Base-by-base conservation (phyloP, 257 asterid species). In the Paraleonurus japonicus region DNA sequence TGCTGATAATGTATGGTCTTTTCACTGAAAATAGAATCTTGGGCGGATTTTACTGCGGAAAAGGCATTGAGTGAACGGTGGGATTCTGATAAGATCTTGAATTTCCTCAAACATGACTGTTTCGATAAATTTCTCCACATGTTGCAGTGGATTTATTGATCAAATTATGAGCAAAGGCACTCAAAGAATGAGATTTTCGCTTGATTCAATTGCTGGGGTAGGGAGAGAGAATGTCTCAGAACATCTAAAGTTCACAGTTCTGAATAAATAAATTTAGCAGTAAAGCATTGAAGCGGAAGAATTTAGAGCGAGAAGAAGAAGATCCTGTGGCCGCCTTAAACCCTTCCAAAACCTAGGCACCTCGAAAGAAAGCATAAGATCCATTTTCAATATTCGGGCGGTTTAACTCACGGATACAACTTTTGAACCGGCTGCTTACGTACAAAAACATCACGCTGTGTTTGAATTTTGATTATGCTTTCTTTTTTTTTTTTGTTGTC, bases 111-210 rank as follows among this genome's bases (percentile, higher is more conserved):
- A 70, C 35, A 72, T 26, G 89, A 71, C 59, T 82, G 90, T 32
- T 73, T 93, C 5, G 88, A 81, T 70, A 90, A 69, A 72, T 76
- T 78, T 81, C 95, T 91, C 97, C 99, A 91, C 99, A 94, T 93
- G 45, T 75, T 81, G 83, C 80, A 75, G 77, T 17, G 75, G 65
- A 75, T 32, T 53, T 19, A 61, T 48, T 16, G 78, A 75, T 28
- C 61, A 22, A 22, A 61, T 33, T 61, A 35, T 33, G 67, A 54
- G 32, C 51, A 59, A 63, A 69, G 3, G 41, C 27, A 39, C 35
- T 4, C 45, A 23, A 5, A 17, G 57, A 59, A 30, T 33, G 75
- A 60, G 70, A 67, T 33, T 32, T 24, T 2, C 8, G 12, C 67
- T 19, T 9, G 20, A 60, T 50, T 68, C 27, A 1, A 30, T 17